Conservation (phyloP, 2,329 filamentous ascomycete species). For the Fonsecaea nubica region DNA sequence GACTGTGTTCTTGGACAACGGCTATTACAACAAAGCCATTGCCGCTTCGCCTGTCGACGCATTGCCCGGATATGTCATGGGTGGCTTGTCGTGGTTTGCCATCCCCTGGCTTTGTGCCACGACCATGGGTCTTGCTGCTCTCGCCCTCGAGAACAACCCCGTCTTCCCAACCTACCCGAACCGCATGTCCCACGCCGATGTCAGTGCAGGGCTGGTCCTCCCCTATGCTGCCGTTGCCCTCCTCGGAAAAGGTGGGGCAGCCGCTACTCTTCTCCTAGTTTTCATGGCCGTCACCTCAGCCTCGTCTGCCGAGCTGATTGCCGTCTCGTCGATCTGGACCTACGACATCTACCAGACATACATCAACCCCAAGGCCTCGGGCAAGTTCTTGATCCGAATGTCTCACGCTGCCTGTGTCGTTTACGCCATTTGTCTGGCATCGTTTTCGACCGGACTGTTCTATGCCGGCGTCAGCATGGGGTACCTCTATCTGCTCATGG, state of each 20-base stretch:
- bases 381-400: constrained; percentile 78
- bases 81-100: constrained; percentile 87
- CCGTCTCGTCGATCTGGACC: constrained; percentile 85
- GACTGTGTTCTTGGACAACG: constrained; percentile 61
- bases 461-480: constrained; percentile 78
- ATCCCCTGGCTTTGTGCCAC: constrained; percentile 90
- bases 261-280: constrained; percentile 77
- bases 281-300: constrained; percentile 92
- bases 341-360: constrained; percentile 91
- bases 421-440: constrained; percentile 79
- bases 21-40: constrained; percentile 94
- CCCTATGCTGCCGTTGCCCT: constrained; percentile 85
- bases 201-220: constrained; percentile 81
- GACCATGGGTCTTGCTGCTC: constrained; percentile 81
- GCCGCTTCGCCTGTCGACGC: constrained; percentile 84
- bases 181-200: constrained; percentile 74
- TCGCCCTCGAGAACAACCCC: constrained; percentile 76
- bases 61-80: constrained; percentile 85
- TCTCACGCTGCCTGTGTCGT: constrained; percentile 75
- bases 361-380: constrained; percentile 77
- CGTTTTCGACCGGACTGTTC: constrained; percentile 75
- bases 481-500: constrained; percentile 86
- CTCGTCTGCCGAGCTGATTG: constrained; percentile 82
- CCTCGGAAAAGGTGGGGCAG: constrained; percentile 80
- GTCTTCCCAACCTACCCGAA: constrained; percentile 64